Percentiles rank a stretch among this genome's conserved stretches.
Conservation (phyloP, 306 rosid genomes). For the Cucumis cinereus region DNA sequence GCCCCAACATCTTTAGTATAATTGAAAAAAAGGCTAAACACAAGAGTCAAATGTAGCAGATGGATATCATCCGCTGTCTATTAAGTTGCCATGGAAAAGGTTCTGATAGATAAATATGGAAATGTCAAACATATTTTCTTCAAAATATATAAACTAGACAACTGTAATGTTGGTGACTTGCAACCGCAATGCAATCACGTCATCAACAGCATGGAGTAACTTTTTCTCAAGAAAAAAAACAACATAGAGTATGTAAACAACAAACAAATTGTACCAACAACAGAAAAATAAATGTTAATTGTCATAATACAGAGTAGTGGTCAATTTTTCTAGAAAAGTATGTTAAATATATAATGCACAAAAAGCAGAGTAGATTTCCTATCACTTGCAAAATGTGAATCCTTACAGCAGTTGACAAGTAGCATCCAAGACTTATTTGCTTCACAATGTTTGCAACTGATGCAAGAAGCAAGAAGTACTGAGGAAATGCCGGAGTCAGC, state of each 20-base stretch:
- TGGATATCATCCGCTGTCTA: neutral
- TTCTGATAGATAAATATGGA: neutral
- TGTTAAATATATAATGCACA: neutral
- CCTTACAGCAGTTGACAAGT: constrained; percentile 74
- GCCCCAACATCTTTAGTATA: neutral
- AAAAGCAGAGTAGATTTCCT: neutral
- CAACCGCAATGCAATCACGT: neutral
- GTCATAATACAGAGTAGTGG: neutral
- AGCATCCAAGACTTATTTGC: constrained; percentile 87
- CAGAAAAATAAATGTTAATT: neutral
- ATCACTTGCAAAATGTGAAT: constrained; percentile 6
- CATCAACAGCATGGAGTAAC: neutral
- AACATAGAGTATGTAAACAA: neutral
- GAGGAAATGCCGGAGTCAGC: constrained; percentile 70
- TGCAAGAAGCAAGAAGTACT: constrained; percentile 71
- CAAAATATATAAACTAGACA: neutral
- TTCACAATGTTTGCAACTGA: constrained; percentile 78
- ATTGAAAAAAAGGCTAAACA: neutral
- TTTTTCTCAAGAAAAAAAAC: neutral
- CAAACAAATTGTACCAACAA: neutral
- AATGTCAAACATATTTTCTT: neutral
- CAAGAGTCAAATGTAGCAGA: neutral
- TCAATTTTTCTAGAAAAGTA: neutral
- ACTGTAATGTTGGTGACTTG: neutral
- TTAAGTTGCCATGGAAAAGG: neutral